Base-by-base conservation (phyloP, 2,329 filamentous ascomycete genomes). In the Fusarium pseudoanthophilum region DNA sequence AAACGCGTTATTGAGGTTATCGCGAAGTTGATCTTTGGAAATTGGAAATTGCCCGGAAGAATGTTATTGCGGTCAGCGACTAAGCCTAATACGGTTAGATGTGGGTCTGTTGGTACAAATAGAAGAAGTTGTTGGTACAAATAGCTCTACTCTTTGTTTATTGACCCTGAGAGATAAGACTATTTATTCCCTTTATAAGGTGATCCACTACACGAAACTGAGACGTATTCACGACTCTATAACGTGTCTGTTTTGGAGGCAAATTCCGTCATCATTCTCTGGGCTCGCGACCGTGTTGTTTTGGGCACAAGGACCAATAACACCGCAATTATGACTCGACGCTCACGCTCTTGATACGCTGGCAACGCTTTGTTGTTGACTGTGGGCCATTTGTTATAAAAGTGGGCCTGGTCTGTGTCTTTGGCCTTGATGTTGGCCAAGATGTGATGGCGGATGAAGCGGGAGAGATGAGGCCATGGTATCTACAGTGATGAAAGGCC, bases 81-180 rank as follows among this genome's bases (percentile, higher is more conserved):
- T n/a, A n/a, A n/a, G n/a, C n/a, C n/a, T n/a, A n/a, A n/a, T n/a
- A n/a, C n/a, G n/a, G n/a, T n/a, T n/a, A n/a, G n/a, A n/a, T n/a
- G n/a, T n/a, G n/a, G n/a, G n/a, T n/a, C n/a, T n/a, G n/a, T n/a
- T n/a, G n/a, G n/a, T n/a, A n/a, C n/a, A n/a, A n/a, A n/a, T n/a
- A n/a, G n/a, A n/a, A n/a, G n/a, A n/a, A n/a, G n/a, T n/a, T n/a
- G n/a, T n/a, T n/a, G n/a, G n/a, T n/a, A n/a, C n/a, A n/a, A n/a
- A n/a, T n/a, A n/a, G n/a, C n/a, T n/a, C n/a, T n/a, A n/a, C 62
- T 46, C 49, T 71, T 69, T 71, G 69, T 69, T 69, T 69, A 69
- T 70, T 69, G 52, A 52, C n/a, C 30, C 56, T 26, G 21, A 58
- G 42, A 58, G 59, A 58, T 62, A 62, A 52, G 59, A 58, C 59